A percentile compares a stretch with the other conserved stretches of the same genome.
phyloP scores from a whole-genome alignment of 2,329 filamentous ascomycete genomes.

The Torrubiellomyces zombiae region DNA sequence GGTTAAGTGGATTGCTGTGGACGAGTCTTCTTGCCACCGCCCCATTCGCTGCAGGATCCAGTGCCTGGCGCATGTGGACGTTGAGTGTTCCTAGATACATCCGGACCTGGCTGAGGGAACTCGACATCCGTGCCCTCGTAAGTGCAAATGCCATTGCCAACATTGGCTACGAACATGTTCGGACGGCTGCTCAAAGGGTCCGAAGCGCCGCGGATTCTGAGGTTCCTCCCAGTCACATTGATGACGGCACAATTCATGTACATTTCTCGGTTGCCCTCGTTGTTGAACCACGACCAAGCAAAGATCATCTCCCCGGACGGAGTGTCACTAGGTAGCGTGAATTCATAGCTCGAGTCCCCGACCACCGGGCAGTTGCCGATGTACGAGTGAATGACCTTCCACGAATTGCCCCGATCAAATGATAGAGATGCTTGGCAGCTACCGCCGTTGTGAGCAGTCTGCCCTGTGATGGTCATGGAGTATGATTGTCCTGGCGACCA shows the following conservation, averaged over 20 bases:
- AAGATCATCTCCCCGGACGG: conserved; percentile 35
- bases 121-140: conserved; percentile 36
- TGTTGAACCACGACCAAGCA: conserved; percentile 49
- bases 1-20: too few relatives aligned
- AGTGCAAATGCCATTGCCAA: conserved; percentile 38
- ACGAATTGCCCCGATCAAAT: conserved; percentile 41
- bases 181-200: conserved; percentile 35
- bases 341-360: conserved; percentile 17
- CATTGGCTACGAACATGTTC: conserved; percentile 49
- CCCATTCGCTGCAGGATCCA: conserved; percentile 1
- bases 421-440: conserved; percentile 48
- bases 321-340: conserved; percentile 35
- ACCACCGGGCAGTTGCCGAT: conserved; percentile 18
- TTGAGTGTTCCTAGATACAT: conserved; percentile 16
- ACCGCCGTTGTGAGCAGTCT: conserved; percentile 37
- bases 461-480: conserved; percentile 35
- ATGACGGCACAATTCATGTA: conserved; percentile 54
- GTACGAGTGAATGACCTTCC: conserved; percentile 30
- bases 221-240: conserved; percentile 20
- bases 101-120: conserved; percentile 45
- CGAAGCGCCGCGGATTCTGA: conserved; percentile 5
- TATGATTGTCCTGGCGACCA: conserved; percentile 37
- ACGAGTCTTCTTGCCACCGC: conserved; percentile 1
- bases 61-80: conserved; percentile 2
- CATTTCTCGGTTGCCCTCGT: conserved; percentile 47